Conservation (phyloP, 257 asterid species). For the Solanum chiquidenum region DNA sequence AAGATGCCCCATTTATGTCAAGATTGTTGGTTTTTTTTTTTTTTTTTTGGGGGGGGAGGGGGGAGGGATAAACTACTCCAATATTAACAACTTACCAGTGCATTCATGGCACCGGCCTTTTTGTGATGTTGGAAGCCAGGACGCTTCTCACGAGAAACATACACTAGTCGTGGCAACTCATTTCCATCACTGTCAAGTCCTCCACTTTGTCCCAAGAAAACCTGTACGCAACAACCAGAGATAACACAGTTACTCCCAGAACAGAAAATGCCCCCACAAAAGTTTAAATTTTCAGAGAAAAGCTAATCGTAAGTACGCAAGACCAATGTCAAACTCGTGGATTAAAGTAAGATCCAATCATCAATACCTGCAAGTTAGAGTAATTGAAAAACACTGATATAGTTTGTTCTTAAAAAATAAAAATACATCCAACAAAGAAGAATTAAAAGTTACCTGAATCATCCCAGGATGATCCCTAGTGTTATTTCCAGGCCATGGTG, state of each 20-base stretch:
- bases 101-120: constrained; percentile 99
- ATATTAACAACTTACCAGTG: constrained; percentile 57
- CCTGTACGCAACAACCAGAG: constrained; percentile 38
- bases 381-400: not conserved
- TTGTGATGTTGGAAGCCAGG: constrained; percentile 97
- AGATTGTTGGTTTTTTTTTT: not conserved
- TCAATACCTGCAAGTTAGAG: not conserved
- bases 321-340: not conserved
- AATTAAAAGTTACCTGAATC: constrained; percentile 63
- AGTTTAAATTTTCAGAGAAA: not conserved
- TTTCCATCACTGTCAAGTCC: constrained; percentile 95
- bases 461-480: constrained; percentile 97
- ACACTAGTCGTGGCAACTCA: constrained; percentile 86
- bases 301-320: not conserved
- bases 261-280: not conserved
- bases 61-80: not conserved
- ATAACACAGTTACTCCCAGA: constrained; percentile 1
- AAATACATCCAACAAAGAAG: not conserved
- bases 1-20: constrained; percentile 9
- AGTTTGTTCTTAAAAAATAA: not conserved
- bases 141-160: constrained; percentile 99
- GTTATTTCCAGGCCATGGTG: constrained; percentile 99
- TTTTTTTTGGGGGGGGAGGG: too few relatives aligned
- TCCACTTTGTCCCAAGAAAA: constrained; percentile 95
- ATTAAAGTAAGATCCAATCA: not conserved